A percentile compares a stretch with the other conserved stretches of the same genome.
These are phyloP conservation scores for Lithohypha guttulata DNA, from an alignment of 2,329 filamentous ascomycete species.

Conservation along the genomic window DNA sequence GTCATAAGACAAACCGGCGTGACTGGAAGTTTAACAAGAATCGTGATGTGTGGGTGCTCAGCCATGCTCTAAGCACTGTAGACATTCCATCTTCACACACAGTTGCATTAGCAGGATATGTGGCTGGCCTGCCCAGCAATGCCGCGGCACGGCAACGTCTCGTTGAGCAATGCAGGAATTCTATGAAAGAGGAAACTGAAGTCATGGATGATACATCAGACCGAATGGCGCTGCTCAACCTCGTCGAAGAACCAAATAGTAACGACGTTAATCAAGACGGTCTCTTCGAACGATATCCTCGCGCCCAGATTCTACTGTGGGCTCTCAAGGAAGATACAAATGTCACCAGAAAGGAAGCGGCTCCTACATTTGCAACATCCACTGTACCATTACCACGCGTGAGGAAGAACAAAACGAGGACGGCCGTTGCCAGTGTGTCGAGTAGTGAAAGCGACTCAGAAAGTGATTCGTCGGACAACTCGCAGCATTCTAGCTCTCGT, in stretches of 20 bases:
- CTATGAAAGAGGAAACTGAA: slow-evolving; percentile 49
- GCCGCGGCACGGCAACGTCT: slow-evolving; percentile 56
- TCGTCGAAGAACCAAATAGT: no score
- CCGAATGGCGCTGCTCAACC: no score
- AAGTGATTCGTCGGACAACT: slow-evolving; percentile 12
- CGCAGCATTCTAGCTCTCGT: no score
- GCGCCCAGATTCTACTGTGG: slow-evolving; percentile 10
- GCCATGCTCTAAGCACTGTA: slow-evolving; percentile 64
- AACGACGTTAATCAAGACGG: slow-evolving; percentile 11
- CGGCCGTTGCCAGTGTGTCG: slow-evolving; percentile 23
- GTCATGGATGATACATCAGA: no score
- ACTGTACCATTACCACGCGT: not conserved
- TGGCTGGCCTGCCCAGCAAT: slow-evolving; percentile 62
- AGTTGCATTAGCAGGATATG: slow-evolving; percentile 61
- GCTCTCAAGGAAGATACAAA: slow-evolving; percentile 19
- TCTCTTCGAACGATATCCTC: no score
- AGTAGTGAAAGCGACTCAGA: slow-evolving; percentile 30
- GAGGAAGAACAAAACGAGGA: slow-evolving; percentile 33
- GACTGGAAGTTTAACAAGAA: slow-evolving; percentile 97
- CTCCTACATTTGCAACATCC: not conserved
- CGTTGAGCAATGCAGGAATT: slow-evolving; percentile 52
- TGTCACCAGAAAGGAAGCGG: not conserved
- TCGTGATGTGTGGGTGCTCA: slow-evolving; percentile 73
- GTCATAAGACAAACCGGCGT: slow-evolving; percentile 59
- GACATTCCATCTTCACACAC: slow-evolving; percentile 64